Evolutionary conservation across 1,139 yeast genomes (phyloP), one percentile per base, ranked within the genome.

Genomic region (Magnusiomyces sp.): DNA sequence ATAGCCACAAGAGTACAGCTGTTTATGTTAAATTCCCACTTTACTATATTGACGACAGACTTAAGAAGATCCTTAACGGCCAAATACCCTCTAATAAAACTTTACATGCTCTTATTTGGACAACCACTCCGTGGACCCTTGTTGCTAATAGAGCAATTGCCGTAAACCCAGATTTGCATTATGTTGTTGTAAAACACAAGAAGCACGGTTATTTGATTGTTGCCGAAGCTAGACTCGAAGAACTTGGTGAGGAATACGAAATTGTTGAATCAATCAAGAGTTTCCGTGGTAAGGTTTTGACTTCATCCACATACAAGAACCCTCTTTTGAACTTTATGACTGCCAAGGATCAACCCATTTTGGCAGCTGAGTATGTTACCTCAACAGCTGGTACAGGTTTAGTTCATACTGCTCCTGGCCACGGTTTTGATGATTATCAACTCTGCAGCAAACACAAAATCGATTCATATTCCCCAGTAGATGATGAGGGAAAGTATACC

Each of bases 101-200:
- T 14, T 46, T 61, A 2, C 53, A 55, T 17, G 59, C 65, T 9
- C 62, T 66, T 2, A 87, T 92, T 50, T 92, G 99, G 99, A 92
- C 99, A 0, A 89, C 97, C 1, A 92, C 98, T 1, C 97, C 98
- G 0, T 92, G 99, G 99, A 94, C 99, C 0, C 71, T 94, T 37
- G 86, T 88, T 2, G 83, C 95, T 0, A 92, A 94, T 62, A 74
- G 76, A 55, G 97, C 97, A 0, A 79, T 92, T 47, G 84, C 95
- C 46, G 74, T 85, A 41, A 80, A 87, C 60, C 67, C 77, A 31
- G 69, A 73, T 0, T 69, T 86, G 54, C 64, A 65, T 0, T 92
- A 92, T 63, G 77, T 81, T 0, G 56, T 77, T 11, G 68, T 71
- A 19, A 64, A 71, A 16, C 58, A 63, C 0, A 55, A 56, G 2